Evolutionary conservation across 768 basidiomycete genomes (phyloP).

Genomic region (Lentinula aciculospora): DNA sequence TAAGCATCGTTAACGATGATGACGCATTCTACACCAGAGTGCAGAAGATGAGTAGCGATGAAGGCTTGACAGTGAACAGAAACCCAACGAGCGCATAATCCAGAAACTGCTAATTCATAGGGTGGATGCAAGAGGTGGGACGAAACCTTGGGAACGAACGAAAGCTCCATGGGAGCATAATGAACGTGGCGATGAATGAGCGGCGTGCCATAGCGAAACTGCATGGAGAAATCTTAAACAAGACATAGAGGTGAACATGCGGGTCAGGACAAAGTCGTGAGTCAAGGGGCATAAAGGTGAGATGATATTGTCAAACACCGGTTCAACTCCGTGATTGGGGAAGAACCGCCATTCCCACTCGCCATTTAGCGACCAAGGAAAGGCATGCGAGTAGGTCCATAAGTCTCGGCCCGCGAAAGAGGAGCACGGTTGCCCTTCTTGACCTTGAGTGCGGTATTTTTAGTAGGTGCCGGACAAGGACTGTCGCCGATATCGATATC

Average conservation of each 20-base stretch:
- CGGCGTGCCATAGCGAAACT: conserved; percentile 17
- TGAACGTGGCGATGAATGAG: conserved; percentile 16
- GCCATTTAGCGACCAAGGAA: background rate
- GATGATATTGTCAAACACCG: background rate
- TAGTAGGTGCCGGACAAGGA: conserved; percentile 79
- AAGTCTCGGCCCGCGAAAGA: conserved; percentile 63
- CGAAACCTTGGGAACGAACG: conserved; percentile 6
- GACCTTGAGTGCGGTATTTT: conserved; percentile 45
- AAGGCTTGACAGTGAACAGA: conserved; percentile 5
- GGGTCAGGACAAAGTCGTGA: conserved; percentile 6
- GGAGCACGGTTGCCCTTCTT: conserved; percentile 40
- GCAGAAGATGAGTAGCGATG: background rate
- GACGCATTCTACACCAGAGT: background rate
- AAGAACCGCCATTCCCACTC: background rate
- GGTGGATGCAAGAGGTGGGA: background rate
- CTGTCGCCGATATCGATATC: conserved; percentile 80
- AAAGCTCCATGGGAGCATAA: conserved; percentile 12
- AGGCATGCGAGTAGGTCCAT: conserved; percentile 54
- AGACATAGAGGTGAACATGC: background rate
- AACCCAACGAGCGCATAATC: background rate
- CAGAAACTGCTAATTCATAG: conserved; percentile 5
- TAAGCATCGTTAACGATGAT: background rate
- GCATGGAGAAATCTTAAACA: conserved; percentile 11
- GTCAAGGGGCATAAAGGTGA: background rate
- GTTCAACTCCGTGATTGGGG: background rate